Evolutionary conservation across 2,329 filamentous ascomycete genomes (phyloP), one percentile per base, ranked within the genome.

Genomic region (Cercospora zeae-maydis): DNA sequence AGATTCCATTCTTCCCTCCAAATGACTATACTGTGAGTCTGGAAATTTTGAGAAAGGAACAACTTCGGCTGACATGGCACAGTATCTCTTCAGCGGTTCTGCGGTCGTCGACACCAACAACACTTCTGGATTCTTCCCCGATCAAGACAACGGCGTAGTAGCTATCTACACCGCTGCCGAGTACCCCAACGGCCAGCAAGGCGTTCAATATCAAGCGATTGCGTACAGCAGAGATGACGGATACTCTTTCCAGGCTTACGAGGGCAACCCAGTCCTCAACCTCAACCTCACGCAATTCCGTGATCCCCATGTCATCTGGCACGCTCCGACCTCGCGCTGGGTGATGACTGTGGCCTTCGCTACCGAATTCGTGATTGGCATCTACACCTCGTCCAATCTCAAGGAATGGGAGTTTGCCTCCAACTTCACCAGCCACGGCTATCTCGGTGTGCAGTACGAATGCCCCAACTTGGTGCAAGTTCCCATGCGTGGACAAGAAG

Each of bases 241-340:
- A 7, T 87, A 84, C 69, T 84, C 81, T 0, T 89, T 88, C 67
- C 80, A 78, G 51, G 82, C 83, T 42, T 89, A 88, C 64, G 76
- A 77, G 1, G 72, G 73, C 3, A 89, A 89, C 64, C 87, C 87
- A 1, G 83, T 89, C 14, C 82, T 89, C 47, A 73, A 79, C 65
- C 81, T 82, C 70, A 78, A 78, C 62, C 79, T 82, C 16, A 78
- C 74, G 5, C 81, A 86, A 65, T 89, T 89, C 76, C 83, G 87
- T 24, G 87, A 89, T 66, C 86, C 87, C 1, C 86, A 88, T 69
- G 85, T 89, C 1, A 78, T 86, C 49, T 84, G 84, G 78, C 82
- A 87, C 65, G 75, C 79, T 1, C 72, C 75, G 9, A 75, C 72
- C 8, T 71, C 81, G 45, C 75, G 78, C 16, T 88, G 86, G 86